Conservation (phyloP, 306 rosid species). For the Rosa lucieae region DNA sequence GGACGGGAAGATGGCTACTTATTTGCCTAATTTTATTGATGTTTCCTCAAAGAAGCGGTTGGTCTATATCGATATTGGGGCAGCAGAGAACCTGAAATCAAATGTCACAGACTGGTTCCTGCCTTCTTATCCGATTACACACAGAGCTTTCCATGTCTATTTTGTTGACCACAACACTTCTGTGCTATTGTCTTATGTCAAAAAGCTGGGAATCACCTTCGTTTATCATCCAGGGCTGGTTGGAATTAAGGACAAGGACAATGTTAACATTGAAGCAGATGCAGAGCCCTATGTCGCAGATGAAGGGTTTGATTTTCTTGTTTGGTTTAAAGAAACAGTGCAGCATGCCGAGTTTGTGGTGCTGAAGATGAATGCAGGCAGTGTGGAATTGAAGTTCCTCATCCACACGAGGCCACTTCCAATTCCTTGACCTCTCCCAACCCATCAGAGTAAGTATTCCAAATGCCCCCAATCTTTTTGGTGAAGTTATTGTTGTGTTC, state of each 20-base stretch:
- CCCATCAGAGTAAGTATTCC: conserved; percentile 31
- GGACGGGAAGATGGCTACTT: conserved; percentile 31
- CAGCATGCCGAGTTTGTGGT: conserved; percentile 69
- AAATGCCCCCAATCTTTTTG: background rate
- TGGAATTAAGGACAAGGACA: conserved; percentile 26
- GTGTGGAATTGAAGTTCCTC: conserved; percentile 61
- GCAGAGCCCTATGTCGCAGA: conserved; percentile 56
- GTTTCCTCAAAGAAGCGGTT: conserved; percentile 46
- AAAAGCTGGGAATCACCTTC: conserved; percentile 69
- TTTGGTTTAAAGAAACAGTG: conserved; percentile 85
- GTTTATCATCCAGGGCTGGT: conserved; percentile 86
- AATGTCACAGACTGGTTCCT: conserved; percentile 60
- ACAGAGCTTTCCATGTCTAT: conserved; percentile 55
- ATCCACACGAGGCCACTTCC: too few species aligned
- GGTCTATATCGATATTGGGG: conserved; percentile 73
- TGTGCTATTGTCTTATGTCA: conserved; percentile 56
- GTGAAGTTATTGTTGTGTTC: background rate
- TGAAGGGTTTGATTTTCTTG: conserved; percentile 67
- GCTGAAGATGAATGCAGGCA: conserved; percentile 79
- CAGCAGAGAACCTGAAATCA: conserved; percentile 43
- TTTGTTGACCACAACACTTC: conserved; percentile 80
- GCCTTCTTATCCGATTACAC: conserved; percentile 63
- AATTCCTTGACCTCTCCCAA: conserved; percentile 51
- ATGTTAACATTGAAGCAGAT: conserved; percentile 19
- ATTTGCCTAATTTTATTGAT: conserved; percentile 63